A percentile compares a stretch with the other conserved stretches of the same genome.
phyloP scores from a whole-genome alignment of 2,329 filamentous ascomycete genomes.

The Nannizziopsis barbatae region DNA sequence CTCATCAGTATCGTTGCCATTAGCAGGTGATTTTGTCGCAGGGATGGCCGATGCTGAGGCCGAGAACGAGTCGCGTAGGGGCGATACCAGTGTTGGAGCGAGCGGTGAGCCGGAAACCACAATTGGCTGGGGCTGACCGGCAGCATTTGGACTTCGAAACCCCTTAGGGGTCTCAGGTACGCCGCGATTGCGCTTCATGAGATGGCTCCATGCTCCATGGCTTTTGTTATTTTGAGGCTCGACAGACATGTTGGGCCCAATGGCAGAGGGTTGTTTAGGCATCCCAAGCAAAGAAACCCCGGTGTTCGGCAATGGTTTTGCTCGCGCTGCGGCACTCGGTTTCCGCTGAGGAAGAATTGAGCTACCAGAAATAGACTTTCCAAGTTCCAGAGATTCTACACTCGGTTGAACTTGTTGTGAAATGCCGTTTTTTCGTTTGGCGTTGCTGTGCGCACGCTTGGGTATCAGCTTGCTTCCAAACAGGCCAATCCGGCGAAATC shows the following conservation, averaged over 20 bases:
- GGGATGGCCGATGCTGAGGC: neutral
- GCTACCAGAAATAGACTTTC: slow-evolving; percentile 21
- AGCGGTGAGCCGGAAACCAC: slow-evolving; percentile 49
- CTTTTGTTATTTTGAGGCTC: slow-evolving; percentile 36
- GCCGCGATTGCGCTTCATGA: slow-evolving; percentile 43
- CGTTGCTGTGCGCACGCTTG: slow-evolving; percentile 34
- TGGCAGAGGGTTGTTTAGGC: slow-evolving; percentile 36
- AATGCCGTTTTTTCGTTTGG: slow-evolving; percentile 35
- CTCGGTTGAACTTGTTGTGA: slow-evolving; percentile 17
- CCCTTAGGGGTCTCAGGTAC: slow-evolving; percentile 45
- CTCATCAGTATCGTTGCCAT: slow-evolving; percentile 24
- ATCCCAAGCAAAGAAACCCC: slow-evolving; percentile 35
- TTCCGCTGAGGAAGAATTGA: slow-evolving; percentile 28
- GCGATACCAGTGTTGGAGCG: slow-evolving; percentile 44
- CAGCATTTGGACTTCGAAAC: slow-evolving; percentile 21
- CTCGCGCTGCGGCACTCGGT: slow-evolving; percentile 29
- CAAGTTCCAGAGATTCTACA: slow-evolving; percentile 22
- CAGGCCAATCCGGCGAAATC: slow-evolving; percentile 39
- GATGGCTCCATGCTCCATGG: slow-evolving; percentile 34
- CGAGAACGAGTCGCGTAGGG: slow-evolving; percentile 26
- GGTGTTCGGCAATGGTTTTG: slow-evolving; percentile 32
- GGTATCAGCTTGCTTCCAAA: slow-evolving; percentile 32
- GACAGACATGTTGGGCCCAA: slow-evolving; percentile 48
- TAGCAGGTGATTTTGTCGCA: neutral
- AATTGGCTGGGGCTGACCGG: slow-evolving; percentile 44